Conservation (phyloP, 2,329 filamentous ascomycete genomes). For the Hansfordia pulvinata region DNA sequence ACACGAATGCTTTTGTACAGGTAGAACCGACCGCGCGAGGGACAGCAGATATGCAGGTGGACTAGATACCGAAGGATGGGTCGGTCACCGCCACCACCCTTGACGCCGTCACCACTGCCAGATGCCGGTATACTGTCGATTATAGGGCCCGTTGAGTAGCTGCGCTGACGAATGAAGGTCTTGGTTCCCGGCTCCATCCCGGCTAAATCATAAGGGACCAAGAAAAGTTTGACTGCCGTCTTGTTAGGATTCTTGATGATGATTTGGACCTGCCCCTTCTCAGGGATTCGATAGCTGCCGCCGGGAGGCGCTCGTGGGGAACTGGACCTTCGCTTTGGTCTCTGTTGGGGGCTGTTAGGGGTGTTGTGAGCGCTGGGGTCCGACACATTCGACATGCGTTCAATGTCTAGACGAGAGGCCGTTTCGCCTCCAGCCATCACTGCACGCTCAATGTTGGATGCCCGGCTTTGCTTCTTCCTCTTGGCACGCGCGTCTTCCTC, state of each 20-base stretch:
- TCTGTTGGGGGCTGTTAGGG: too few relatives aligned
- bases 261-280: conserved; percentile 89
- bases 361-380: too few relatives aligned
- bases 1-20: conserved; percentile 86
- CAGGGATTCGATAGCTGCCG: conserved; percentile 85
- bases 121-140: conserved; percentile 46
- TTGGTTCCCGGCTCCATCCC: conserved; percentile 93
- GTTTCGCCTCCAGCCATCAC: too few relatives aligned
- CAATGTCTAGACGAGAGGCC: too few relatives aligned
- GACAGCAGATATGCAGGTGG: conserved; percentile 86
- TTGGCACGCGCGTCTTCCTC: conserved; percentile 32
- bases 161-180: conserved; percentile 89
- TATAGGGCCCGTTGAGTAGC: conserved; percentile 77
- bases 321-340: conserved; percentile 39
- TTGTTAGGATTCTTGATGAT: conserved; percentile 98
- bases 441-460: too few relatives aligned
- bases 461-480: conserved; percentile 33
- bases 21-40: conserved; percentile 70
- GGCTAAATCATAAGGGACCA: conserved; percentile 81
- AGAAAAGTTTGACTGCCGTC: conserved; percentile 89
- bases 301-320: conserved; percentile 61
- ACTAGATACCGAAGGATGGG: conserved; percentile 80
- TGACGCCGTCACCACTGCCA: conserved; percentile 24
- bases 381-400: conserved; percentile 6
- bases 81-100: conserved; percentile 30